A percentile compares a stretch with the other conserved stretches of the same genome.
Conservation (phyloP, 345 rosid genomes). For the Raphanus sativus region DNA sequence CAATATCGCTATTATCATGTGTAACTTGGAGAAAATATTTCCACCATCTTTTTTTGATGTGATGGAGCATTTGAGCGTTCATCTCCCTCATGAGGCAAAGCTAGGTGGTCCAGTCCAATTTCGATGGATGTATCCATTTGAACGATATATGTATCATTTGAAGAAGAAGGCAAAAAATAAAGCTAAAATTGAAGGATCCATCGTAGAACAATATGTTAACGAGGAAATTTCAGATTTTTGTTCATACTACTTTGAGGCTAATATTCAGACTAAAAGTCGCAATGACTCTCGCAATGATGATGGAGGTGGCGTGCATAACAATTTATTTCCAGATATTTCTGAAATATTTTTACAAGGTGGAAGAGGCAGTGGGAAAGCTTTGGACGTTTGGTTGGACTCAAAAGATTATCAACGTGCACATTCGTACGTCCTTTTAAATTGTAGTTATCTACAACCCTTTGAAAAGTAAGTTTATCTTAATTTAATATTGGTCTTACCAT, state of each 20-base stretch:
- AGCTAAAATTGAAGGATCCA: background rate
- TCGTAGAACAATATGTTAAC: too few relatives aligned
- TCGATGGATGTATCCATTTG: background rate
- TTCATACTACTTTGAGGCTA: too few relatives aligned
- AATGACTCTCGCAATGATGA: background rate
- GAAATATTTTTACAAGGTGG: background rate
- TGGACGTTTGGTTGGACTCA: background rate
- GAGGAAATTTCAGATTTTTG: too few relatives aligned
- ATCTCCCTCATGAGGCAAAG: background rate
- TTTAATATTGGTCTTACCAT: background rate
- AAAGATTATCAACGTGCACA: background rate
- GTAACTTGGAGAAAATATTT: too few relatives aligned
- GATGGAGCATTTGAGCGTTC: background rate
- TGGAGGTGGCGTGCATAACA: background rate
- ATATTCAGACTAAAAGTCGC: background rate
- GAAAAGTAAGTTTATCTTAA: background rate
- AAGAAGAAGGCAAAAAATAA: background rate
- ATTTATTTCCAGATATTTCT: background rate
- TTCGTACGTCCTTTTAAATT: background rate
- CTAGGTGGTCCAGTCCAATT: background rate
- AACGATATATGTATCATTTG: background rate
- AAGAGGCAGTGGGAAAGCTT: background rate
- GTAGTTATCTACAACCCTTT: background rate
- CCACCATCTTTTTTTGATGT: background rate
- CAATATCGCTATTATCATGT: background rate